Evolutionary conservation across 768 basidiomycete genomes (phyloP).

Genomic region (Calvatia gigantea): DNA sequence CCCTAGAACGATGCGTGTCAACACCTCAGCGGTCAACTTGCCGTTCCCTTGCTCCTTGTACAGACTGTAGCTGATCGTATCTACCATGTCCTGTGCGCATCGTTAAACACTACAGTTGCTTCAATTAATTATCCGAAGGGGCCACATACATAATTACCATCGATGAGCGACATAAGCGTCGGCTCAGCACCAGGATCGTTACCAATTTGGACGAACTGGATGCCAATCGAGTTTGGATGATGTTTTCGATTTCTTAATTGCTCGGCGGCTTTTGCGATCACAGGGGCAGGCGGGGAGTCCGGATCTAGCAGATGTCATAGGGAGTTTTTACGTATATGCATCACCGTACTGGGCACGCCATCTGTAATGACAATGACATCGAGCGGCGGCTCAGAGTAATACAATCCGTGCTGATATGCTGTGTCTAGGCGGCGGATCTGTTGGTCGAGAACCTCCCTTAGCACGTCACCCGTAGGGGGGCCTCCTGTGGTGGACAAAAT

Average conservation of each 20-base stretch:
- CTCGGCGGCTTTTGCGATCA: slow-evolving; percentile 21
- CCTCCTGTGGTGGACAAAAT: slow-evolving; percentile 16
- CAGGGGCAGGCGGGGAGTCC: slow-evolving; percentile 8
- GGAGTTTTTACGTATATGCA: neutral
- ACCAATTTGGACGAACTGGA: slow-evolving; percentile 33
- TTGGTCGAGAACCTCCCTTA: slow-evolving; percentile 14
- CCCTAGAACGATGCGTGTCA: slow-evolving; percentile 30
- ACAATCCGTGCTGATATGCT: slow-evolving; percentile 14
- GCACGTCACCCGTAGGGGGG: slow-evolving; percentile 27
- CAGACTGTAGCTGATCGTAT: slow-evolving; percentile 22
- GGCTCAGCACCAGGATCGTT: slow-evolving; percentile 19
- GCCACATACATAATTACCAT: slow-evolving; percentile 25
- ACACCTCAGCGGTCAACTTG: slow-evolving; percentile 22
- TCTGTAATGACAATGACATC: slow-evolving; percentile 33
- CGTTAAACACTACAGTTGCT: neutral
- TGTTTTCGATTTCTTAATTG: slow-evolving; percentile 22
- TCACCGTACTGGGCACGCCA: slow-evolving; percentile 24
- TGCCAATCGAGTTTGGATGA: slow-evolving; percentile 29
- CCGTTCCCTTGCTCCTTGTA: slow-evolving; percentile 13
- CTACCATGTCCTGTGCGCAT: slow-evolving; percentile 27
- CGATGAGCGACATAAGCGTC: slow-evolving; percentile 22
- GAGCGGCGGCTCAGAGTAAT: slow-evolving; percentile 23
- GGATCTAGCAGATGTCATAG: neutral
- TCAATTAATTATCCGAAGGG: neutral
- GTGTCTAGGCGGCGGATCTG: slow-evolving; percentile 21